Base-by-base conservation (phyloP, 2,329 filamentous ascomycete species). In the Fusarium cicatricum region DNA sequence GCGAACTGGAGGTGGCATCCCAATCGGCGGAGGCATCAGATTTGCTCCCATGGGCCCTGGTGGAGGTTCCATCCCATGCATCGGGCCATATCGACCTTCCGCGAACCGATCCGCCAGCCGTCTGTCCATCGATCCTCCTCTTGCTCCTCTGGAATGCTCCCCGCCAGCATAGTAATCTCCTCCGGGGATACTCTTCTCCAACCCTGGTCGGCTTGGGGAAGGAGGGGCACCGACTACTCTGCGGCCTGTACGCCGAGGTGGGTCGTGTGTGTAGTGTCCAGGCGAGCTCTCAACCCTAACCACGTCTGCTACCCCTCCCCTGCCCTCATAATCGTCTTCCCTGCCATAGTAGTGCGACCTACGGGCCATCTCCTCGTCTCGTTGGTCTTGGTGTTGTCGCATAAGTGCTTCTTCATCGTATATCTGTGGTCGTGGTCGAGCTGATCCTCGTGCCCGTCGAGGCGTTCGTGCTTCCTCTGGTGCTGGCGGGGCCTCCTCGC, bases 231-330 rank as follows among this genome's bases (percentile, higher is more conserved):
- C 65, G 2, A 64, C 68, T 28, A 72, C 65, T 42, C 52, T 58
- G 49, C 65, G 65, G 9, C 57, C 53, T 36, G 75, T 69, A 46
- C 75, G 74, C 40, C 78, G 73, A 56, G 85, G 87, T 56, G 85
- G 78, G 23, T 88, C 84, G 53, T 86, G 86, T 79, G 86, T 81
- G 65, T 86, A 84, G 64, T 88, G 84, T 12, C 76, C 78, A 2
- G 78, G 77, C 11, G 80, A 75, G 55, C 86, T 86, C 17, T 82
- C 82, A 14, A 82, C 71, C 2, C 77, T 78, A 21, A 77, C 66
- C 12, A 73, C 57, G 29, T 77, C 74, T n/a, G 70, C 74, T 40
- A 74, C 69, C 11, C 70, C 74, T 28, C 68, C 70, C 29, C 62
- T 60, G 8, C 62, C 58, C 26, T 72, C 67, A 21, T 75, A 77